Percentiles rank a stretch among this genome's conserved stretches.
Conservation (phyloP, 1,284 basidiomycete genomes). For the Ceratobasidium theobromae region DNA sequence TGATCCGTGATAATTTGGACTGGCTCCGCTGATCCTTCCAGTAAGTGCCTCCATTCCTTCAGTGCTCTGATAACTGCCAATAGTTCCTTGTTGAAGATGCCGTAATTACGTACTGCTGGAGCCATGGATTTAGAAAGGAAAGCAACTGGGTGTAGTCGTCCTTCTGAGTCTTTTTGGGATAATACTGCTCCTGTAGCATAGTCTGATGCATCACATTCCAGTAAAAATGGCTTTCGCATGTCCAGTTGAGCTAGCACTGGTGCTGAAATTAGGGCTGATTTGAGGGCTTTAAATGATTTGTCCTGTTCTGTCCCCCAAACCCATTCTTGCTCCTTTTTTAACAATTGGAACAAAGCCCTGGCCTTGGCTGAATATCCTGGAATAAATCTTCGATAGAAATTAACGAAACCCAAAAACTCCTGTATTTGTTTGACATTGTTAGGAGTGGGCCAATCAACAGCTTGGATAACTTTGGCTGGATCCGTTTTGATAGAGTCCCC, state of each 20-base stretch:
- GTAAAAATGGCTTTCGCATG: not conserved
- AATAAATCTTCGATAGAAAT: slow-evolving; percentile 39
- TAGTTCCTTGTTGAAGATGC: slow-evolving; percentile 44
- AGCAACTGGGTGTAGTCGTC: too few relatives aligned
- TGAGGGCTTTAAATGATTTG: too few relatives aligned
- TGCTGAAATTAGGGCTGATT: too few relatives aligned
- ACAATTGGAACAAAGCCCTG: too few relatives aligned
- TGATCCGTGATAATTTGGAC: slow-evolving; percentile 40
- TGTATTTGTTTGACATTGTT: slow-evolving; percentile 38
- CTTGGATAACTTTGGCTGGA: slow-evolving; percentile 39
- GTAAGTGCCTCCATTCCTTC: slow-evolving; percentile 40
- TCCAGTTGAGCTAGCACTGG: not conserved
- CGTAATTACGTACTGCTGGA: slow-evolving; percentile 43
- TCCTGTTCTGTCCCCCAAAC: too few relatives aligned
- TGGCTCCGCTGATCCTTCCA: slow-evolving; percentile 35
- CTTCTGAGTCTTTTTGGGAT: too few relatives aligned
- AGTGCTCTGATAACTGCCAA: slow-evolving; percentile 38
- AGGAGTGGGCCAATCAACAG: slow-evolving; percentile 41
- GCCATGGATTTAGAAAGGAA: too few relatives aligned
- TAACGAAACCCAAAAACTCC: slow-evolving; percentile 41
- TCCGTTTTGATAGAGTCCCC: slow-evolving; percentile 39
- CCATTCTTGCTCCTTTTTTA: too few relatives aligned
- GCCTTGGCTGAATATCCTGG: too few relatives aligned
- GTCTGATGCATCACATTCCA: slow-evolving; percentile 39
- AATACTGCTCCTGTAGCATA: slow-evolving; percentile 37